These are phyloP conservation scores for Sparassis latifolia DNA, from an alignment of 1,284 basidiomycete genomes.

Conservation along the genomic window DNA sequence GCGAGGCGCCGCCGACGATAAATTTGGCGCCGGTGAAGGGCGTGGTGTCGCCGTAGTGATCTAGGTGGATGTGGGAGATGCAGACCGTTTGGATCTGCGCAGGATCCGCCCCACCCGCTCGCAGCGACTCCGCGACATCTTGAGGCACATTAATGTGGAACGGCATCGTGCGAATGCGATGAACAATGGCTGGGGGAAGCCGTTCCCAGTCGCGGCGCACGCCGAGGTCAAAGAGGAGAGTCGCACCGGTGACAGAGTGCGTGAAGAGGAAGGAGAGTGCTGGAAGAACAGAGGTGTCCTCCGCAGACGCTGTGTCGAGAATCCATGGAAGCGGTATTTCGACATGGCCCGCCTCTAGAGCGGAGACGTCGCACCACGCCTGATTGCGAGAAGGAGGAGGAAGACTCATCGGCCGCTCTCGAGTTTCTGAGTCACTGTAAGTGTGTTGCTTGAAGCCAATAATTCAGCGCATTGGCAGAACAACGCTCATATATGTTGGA, in stretches of 20 bases:
- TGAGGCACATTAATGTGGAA: background rate
- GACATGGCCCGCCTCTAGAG: conserved; percentile 41
- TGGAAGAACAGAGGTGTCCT: conserved; percentile 23
- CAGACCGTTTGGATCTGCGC: conserved; percentile 37
- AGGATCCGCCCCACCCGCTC: conserved; percentile 38
- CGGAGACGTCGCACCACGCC: conserved; percentile 31
- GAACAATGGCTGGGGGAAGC: background rate
- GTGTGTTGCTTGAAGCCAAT: no score
- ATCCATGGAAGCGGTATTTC: conserved; percentile 28
- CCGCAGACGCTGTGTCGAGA: conserved; percentile 26
- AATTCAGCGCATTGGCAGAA: no score
- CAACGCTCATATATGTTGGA: no score
- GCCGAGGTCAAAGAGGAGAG: conserved; percentile 48
- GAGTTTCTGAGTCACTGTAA: no score
- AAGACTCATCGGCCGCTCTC: conserved; percentile 2
- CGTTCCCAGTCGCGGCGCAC: conserved; percentile 34
- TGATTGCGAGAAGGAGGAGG: background rate
- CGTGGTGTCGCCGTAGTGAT: conserved; percentile 37
- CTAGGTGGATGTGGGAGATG: conserved; percentile 44
- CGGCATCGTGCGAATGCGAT: background rate
- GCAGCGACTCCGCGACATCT: conserved; percentile 34
- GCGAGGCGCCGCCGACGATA: conserved; percentile 34
- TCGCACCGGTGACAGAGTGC: conserved; percentile 33
- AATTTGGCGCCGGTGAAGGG: conserved; percentile 43
- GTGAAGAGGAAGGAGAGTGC: conserved; percentile 43